Evolutionary conservation across 306 rosid species (phyloP), one percentile per base, ranked within the genome.

Genomic region (Cucurbita argyrosperma): DNA sequence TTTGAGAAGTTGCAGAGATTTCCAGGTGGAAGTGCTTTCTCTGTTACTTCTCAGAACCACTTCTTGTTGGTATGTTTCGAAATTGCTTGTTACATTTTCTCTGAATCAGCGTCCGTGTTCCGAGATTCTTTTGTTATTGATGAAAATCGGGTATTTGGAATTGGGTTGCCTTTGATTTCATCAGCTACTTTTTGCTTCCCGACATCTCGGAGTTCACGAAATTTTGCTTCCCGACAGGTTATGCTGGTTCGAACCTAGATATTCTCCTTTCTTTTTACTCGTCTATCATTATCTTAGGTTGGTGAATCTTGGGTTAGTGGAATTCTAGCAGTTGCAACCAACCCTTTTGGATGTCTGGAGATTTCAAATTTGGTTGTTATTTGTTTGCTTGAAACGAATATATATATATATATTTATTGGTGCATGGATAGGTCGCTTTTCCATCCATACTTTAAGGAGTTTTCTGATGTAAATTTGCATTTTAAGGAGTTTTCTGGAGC

Each of bases 171-270:
- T 70, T 13, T 50, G 54, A 21, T 10, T 51, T 67, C 43, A 64
- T 58, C 43, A 45, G 39, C 35, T 40, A 7, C 50, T 18, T 71
- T 78, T 74, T 21, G 39, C 18, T 67, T 15, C 55, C 72, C 55
- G 18, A 60, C 84, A 85, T 86, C 88, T 86, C 54, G 84, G 80
- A 76, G 63, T 88, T 88, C 75, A 77, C 88, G 88, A 83, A 56
- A 72, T 76, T 67, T 67, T 19, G 19, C 19, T 19, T 19, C 19
- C 19, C 19, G 19, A 16, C 69, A 62, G 46, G 49, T 16, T 62
- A 38, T 60, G 47, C 69, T 62, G 71, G 51, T 40, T 50, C 15
- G 54, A 50, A 14, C 54, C 19, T 46, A 67, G 40, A 12, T 46
- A 19, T 45, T 14, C 55, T 37, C 19, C 4, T n/a, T 63, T 19